These are phyloP conservation scores for Clathrus columnatus DNA, from an alignment of 768 basidiomycete genomes.

Conservation along the genomic window DNA sequence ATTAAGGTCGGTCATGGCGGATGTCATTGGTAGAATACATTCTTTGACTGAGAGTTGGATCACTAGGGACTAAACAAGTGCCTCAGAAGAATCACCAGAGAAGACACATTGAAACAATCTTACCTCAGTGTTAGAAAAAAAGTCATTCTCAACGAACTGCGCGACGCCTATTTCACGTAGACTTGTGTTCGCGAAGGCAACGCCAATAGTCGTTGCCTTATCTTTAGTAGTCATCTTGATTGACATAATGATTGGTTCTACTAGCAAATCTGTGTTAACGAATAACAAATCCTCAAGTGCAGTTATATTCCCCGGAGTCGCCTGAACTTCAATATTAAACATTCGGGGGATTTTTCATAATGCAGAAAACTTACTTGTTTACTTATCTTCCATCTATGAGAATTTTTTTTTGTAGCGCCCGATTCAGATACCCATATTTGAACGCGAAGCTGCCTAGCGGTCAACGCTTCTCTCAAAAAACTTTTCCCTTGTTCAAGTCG, in stretches of 20 bases:
- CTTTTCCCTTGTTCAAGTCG: slow-evolving; percentile 68
- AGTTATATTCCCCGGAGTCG: slow-evolving; percentile 60
- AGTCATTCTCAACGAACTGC: slow-evolving; percentile 90
- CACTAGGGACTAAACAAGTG: slow-evolving; percentile 60
- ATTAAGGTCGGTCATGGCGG: slow-evolving; percentile 75
- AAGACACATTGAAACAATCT: slow-evolving; percentile 7
- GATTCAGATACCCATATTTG: slow-evolving; percentile 82
- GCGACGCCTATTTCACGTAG: slow-evolving; percentile 77
- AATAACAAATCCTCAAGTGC: slow-evolving; percentile 81
- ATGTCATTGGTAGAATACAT: slow-evolving; percentile 75
- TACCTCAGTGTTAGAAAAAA: slow-evolving; percentile 94
- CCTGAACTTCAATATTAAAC: slow-evolving; percentile 32
- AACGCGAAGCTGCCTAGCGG: slow-evolving; percentile 79
- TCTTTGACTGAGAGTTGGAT: slow-evolving; percentile 98
- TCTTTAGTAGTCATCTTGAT: slow-evolving; percentile 58
- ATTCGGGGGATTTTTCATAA: neutral
- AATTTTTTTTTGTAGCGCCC: slow-evolving; percentile 60
- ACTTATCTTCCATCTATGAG: slow-evolving; percentile 63
- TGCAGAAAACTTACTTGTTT: slow-evolving; percentile 51
- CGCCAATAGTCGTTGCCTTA: slow-evolving; percentile 66
- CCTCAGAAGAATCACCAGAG: neutral
- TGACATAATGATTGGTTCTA: slow-evolving; percentile 84
- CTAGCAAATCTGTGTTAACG: slow-evolving; percentile 63
- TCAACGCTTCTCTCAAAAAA: slow-evolving; percentile 83
- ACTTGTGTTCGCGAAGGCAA: slow-evolving; percentile 89